Percentiles rank a stretch among this genome's conserved stretches.
Evolutionary conservation across 805 yeast genomes (phyloP).

Genomic region (Ogataea pini): DNA sequence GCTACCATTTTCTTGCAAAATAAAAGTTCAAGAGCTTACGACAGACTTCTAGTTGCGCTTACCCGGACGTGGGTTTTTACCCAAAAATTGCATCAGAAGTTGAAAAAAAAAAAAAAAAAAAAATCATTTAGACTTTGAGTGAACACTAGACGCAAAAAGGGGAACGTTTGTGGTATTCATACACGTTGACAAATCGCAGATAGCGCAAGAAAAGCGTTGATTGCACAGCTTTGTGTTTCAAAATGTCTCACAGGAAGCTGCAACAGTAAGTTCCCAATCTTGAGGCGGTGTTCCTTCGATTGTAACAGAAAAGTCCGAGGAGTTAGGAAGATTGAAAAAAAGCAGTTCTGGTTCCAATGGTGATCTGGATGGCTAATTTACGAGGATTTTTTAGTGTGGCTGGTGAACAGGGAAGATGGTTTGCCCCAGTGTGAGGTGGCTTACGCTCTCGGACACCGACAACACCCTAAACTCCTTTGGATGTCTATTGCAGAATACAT

Average conservation of each 20-base stretch:
- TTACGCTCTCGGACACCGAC: too few relatives aligned
- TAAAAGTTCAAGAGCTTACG: neutral
- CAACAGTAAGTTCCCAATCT: conserved; percentile 45
- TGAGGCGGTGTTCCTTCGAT: too few relatives aligned
- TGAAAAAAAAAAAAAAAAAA: conserved; percentile 2
- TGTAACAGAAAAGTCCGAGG: neutral
- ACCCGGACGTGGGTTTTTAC: conserved; percentile 2
- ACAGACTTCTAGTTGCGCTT: neutral
- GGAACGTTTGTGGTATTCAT: neutral
- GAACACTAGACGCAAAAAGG: neutral
- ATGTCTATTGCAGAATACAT: too few relatives aligned
- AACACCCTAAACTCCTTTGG: too few relatives aligned
- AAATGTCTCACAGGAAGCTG: conserved; percentile 41
- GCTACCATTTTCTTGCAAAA: neutral
- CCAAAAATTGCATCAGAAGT: conserved; percentile 1
- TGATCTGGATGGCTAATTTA: too few relatives aligned
- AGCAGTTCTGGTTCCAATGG: too few relatives aligned
- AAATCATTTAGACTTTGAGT: neutral
- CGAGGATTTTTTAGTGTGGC: too few relatives aligned
- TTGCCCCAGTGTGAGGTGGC: too few relatives aligned
- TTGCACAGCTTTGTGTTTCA: conserved; percentile 4
- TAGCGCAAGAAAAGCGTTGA: conserved; percentile 1
- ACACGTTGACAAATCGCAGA: neutral
- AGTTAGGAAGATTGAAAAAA: too few relatives aligned
- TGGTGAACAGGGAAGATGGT: too few relatives aligned